Evolutionary conservation across 2,329 filamentous ascomycete species (phyloP).

Genomic region (Exophiala calicioides): DNA sequence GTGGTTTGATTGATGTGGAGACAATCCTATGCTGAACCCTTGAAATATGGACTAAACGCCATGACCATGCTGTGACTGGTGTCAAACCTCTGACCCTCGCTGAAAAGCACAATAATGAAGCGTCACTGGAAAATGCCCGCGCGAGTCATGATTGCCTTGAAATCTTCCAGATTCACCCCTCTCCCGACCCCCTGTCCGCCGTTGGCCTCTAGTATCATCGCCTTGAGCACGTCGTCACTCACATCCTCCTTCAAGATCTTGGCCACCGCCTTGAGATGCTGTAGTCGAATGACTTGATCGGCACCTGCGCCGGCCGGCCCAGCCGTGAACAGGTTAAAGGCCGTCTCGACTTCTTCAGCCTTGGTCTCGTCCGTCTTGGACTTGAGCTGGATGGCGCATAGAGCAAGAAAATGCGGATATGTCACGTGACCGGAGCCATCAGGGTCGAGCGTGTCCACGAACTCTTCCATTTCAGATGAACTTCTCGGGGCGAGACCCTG

Average conservation of each 20-base stretch:
- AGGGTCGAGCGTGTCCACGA: constrained; percentile 80
- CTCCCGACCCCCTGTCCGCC: constrained; percentile 69
- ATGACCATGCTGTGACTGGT: background rate
- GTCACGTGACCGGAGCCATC: constrained; percentile 73
- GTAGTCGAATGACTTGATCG: constrained; percentile 70
- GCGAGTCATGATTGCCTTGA: constrained; percentile 80
- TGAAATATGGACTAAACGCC: background rate
- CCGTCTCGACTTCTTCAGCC: constrained; percentile 74
- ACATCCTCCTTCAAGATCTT: constrained; percentile 80
- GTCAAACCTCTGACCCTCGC: background rate
- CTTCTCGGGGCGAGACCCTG: constrained; percentile 70
- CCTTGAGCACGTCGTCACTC: constrained; percentile 76
- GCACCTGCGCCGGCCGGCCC: constrained; percentile 39
- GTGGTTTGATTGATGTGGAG: constrained; percentile 24
- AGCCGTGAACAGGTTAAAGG: constrained; percentile 76
- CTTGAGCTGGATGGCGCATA: constrained; percentile 84
- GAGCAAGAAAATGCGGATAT: constrained; percentile 80
- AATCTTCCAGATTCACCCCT: constrained; percentile 76
- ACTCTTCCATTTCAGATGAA: constrained; percentile 68
- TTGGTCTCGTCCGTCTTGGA: constrained; percentile 47
- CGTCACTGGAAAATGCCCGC: constrained; percentile 77
- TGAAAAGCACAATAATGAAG: too few species aligned
- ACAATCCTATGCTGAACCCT: constrained; percentile 13
- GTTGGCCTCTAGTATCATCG: constrained; percentile 96
- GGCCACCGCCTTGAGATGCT: constrained; percentile 76